A percentile compares a stretch with the other conserved stretches of the same genome.
Conservation (phyloP, 805 yeast species). For the Candida incommunis region DNA sequence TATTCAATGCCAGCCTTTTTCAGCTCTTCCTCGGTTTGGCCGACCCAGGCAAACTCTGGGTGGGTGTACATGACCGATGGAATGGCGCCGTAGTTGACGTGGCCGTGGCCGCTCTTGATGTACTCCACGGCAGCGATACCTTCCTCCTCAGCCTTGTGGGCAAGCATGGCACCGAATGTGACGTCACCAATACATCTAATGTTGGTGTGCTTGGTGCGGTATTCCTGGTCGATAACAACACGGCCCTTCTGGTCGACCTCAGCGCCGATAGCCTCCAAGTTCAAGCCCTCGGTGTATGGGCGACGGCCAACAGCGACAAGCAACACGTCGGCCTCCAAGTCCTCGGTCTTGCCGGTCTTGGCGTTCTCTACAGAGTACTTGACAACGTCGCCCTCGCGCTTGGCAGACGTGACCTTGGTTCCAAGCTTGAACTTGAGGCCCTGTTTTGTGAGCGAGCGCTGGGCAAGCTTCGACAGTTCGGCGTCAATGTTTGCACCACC, state of each 20-base stretch:
- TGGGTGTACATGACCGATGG: slow-evolving; percentile 99
- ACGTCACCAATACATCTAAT: slow-evolving; percentile 97
- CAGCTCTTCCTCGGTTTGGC: slow-evolving; percentile 87
- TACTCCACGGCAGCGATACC: slow-evolving; percentile 97
- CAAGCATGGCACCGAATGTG: slow-evolving; percentile 98
- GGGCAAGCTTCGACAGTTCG: slow-evolving; percentile 83
- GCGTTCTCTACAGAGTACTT: slow-evolving; percentile 78
- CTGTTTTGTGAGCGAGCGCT: slow-evolving; percentile 84
- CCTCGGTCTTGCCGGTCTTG: slow-evolving; percentile 69
- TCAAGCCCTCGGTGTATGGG: slow-evolving; percentile 84
- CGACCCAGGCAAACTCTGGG: slow-evolving; percentile 99
- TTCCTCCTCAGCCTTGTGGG: slow-evolving; percentile 99
- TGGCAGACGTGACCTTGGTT: slow-evolving; percentile 81
- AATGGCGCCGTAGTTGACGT: slow-evolving; percentile 93
- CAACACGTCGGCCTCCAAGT: slow-evolving; percentile 79
- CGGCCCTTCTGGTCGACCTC: slow-evolving; percentile 89
- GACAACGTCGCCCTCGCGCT: slow-evolving; percentile 78
- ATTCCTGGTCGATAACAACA: slow-evolving; percentile 86
- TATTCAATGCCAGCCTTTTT: slow-evolving; percentile 84
- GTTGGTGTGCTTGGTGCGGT: slow-evolving; percentile 81
- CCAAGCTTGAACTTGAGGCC: slow-evolving; percentile 87
- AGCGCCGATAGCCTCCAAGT: slow-evolving; percentile 77
- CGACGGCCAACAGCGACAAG: slow-evolving; percentile 98
- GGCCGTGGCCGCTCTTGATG: slow-evolving; percentile 89
- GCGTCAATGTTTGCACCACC: slow-evolving; percentile 99